Base-by-base conservation (phyloP, 2,329 filamentous ascomycete genomes). In the Alternaria triticina region DNA sequence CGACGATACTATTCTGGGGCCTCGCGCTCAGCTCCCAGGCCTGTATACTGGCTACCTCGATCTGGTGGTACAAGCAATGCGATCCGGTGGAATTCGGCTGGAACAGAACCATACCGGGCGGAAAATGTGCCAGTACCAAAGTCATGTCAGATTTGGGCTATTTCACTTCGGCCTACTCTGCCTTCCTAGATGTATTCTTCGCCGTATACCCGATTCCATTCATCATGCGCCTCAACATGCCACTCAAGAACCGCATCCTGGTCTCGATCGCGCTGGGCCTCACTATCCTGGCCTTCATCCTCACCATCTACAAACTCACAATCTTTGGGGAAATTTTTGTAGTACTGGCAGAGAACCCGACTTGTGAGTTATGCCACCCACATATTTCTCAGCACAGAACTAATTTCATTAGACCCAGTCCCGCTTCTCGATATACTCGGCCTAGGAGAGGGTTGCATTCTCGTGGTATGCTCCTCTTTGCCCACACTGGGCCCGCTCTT, bases 31-130 rank as follows among this genome's bases (percentile, higher is more conserved):
- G 40, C 54, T 46, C 54, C 36, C 54, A 56, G 54, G 54, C 36
- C 54, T 56, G 54, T 22, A 56, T 56, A 45, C 23, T 56, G 23
- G 54, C 54, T 33, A 56, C 40, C 40, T 56, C 40, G 7, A 28
- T 56, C 13, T 56, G 54, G 54, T 56, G 54, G 40, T 56, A 56
- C 40, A 56, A 56, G 25, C 54, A 56, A 56, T 56, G 54, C 40
- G 54, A 56, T 46, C 54, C 40, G 22, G 51, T 40, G 22, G 51
- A 36, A 17, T 40, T 54, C 0, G 28, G 36, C 15, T 54, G 36
- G 30, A 3, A 54, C 23, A 54, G 28, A 54, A 20, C 11, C 4
- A 49, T 30, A 20, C 25, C 46, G 11, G 46, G 46, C 6, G 46
- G 46, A 13, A 49, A 9, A 30, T 49, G 46, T 49, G 46, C 46